Evolutionary conservation across 1,284 basidiomycete genomes (phyloP).

Genomic region (Ustilago trichophora): DNA sequence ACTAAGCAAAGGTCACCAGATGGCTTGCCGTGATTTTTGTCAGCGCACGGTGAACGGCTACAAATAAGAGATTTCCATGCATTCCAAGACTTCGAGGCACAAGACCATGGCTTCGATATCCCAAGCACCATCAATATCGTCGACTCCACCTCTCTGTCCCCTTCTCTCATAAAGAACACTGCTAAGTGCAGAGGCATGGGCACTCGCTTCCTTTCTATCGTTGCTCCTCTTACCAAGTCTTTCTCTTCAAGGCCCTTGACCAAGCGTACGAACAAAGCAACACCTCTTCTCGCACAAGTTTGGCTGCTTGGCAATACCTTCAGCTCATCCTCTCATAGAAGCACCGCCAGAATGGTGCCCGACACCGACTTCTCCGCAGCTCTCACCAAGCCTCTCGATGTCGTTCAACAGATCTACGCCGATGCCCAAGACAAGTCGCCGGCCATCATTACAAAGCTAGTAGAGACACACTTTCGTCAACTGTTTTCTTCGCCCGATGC

Average conservation of each 20-base stretch:
- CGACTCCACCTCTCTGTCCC: background rate
- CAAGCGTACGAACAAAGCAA: too few species aligned
- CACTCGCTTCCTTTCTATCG: background rate
- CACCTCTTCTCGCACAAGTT: too few species aligned
- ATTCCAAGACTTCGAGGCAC: too few species aligned
- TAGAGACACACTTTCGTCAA: slow-evolving; percentile 37
- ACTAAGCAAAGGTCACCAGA: slow-evolving; percentile 13
- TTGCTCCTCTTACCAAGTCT: background rate
- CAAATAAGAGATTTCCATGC: too few species aligned
- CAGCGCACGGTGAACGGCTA: slow-evolving; percentile 2
- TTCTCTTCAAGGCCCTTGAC: too few species aligned
- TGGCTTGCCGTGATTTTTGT: background rate
- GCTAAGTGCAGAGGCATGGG: slow-evolving; percentile 13
- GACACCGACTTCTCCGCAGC: slow-evolving; percentile 48
- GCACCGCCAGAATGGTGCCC: slow-evolving; percentile 41
- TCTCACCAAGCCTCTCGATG: slow-evolving; percentile 41
- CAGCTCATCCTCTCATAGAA: background rate
- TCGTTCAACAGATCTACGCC: slow-evolving; percentile 42
- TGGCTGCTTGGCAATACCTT: background rate
- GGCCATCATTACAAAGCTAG: slow-evolving; percentile 27
- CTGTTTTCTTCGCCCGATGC: slow-evolving; percentile 40
- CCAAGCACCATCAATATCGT: background rate
- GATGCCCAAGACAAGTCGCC: slow-evolving; percentile 34
- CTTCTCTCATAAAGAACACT: background rate
- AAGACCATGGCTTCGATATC: too few species aligned